Conservation (phyloP, 768 basidiomycete species). For the Calocybe gangraenosa region DNA sequence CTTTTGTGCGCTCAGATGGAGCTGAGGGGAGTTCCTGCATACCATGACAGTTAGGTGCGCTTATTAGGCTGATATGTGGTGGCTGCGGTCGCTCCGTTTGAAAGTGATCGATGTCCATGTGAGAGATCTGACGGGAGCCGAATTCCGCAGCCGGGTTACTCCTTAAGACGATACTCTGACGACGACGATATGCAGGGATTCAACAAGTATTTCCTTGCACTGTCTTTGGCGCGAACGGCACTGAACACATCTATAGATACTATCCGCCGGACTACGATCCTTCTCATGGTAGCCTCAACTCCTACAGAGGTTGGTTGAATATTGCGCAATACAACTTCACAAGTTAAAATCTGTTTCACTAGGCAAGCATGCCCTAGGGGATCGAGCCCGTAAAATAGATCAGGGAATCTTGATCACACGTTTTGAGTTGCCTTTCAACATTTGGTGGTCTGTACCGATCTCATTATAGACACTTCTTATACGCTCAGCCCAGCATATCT, state of each 20-base stretch:
- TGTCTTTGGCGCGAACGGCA: not conserved
- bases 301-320: slow-evolving; percentile 53
- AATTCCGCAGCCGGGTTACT: too few relatives aligned
- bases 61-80: not conserved
- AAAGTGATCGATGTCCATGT: too few relatives aligned
- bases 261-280: slow-evolving; percentile 51
- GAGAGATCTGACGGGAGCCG: too few relatives aligned
- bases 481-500: not conserved
- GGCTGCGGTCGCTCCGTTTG: too few relatives aligned
- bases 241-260: slow-evolving; percentile 26
- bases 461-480: not conserved
- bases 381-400: slow-evolving; percentile 91
- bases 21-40: slow-evolving; percentile 43
- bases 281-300: slow-evolving; percentile 65
- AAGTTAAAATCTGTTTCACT: slow-evolving; percentile 11
- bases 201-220: slow-evolving; percentile 33
- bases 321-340: not conserved
- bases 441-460: slow-evolving; percentile 73
- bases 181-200: slow-evolving; percentile 37
- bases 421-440: slow-evolving; percentile 95
- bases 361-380: slow-evolving; percentile 94
- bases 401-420: slow-evolving; percentile 94
- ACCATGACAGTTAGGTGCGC: slow-evolving; percentile 34
- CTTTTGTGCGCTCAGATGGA: slow-evolving; percentile 28
- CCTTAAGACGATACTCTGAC: too few relatives aligned